These are phyloP conservation scores for Paramyrothecium sp. DNA, from an alignment of 2,329 filamentous ascomycete genomes.

Conservation along the genomic window DNA sequence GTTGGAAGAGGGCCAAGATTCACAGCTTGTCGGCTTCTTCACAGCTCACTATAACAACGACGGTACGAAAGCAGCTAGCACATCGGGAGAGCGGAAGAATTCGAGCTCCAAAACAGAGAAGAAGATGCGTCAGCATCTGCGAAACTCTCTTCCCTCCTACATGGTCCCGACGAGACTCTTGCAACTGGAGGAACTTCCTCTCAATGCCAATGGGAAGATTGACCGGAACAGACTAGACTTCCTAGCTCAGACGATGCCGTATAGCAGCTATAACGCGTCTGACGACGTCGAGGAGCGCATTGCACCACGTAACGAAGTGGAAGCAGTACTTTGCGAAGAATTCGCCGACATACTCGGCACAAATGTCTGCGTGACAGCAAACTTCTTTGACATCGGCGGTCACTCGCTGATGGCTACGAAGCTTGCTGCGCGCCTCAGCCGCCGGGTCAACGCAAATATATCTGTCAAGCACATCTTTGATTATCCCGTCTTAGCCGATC, in stretches of 20 bases:
- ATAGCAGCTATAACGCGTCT: background rate
- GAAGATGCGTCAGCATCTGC: background rate
- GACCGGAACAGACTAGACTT: background rate
- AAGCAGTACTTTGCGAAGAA: slow-evolving; percentile 3
- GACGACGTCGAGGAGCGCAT: slow-evolving; percentile 9
- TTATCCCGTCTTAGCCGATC: background rate
- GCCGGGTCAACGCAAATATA: slow-evolving; percentile 3
- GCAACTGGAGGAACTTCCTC: background rate
- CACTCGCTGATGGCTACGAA: slow-evolving; percentile 48
- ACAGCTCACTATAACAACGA: background rate
- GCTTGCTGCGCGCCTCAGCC: slow-evolving; percentile 23
- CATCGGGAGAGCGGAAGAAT: no score
- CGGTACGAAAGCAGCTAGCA: no score
- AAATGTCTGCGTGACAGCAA: slow-evolving; percentile 37
- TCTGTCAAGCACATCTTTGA: slow-evolving; percentile 9
- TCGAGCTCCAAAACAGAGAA: slow-evolving; percentile 2
- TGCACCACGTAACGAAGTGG: slow-evolving; percentile 21
- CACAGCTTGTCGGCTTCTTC: slow-evolving; percentile 12
- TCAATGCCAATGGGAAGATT: background rate
- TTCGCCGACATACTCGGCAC: slow-evolving; percentile 23
- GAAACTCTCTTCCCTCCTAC: background rate
- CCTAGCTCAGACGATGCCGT: background rate
- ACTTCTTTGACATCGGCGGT: slow-evolving; percentile 47
- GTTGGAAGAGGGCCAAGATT: slow-evolving; percentile 1
- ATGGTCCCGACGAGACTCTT: background rate